Evolutionary conservation across 2,329 filamentous ascomycete genomes (phyloP), one percentile per base, ranked within the genome.

Genomic region (Calonectria crousiana): DNA sequence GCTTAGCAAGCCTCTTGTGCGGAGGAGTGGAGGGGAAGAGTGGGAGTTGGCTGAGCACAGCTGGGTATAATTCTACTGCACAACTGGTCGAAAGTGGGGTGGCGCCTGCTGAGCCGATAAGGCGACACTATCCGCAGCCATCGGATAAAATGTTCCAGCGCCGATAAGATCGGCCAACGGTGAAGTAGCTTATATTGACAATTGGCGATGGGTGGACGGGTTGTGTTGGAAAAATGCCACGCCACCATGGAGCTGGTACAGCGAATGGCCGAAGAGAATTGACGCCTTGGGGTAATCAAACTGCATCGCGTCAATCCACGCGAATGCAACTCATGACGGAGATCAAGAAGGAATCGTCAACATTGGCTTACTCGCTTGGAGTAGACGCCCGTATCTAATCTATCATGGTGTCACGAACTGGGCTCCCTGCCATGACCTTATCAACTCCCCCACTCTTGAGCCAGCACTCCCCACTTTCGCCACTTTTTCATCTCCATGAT

Each of bases 361-460:
- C 34, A 60, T 38, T n/a, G 56, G 34, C n/a, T 13, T 60, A n/a
- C 13, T 26, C 10, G 13, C 23, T 41, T 26, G 34, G 56, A 38
- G 34, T 60, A 47, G n/a, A 60, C 56, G 36, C 36, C 34, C 56
- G 36, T 60, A 60, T 60, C 56, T 60, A 60, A 60, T 60, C 56
- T 60, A 28, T 47, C n/a, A 20, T 60, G 6, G 36, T 26, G 16
- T 53, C 16, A 32, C 14, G 16, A 53, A 9, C 51, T 53, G 51
- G 18, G 51, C 51, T 38, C 56, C 56, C 56, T n/a, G 13, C 56
- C n/a, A 9, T 60, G 23, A n/a, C 34, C 56, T 60, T 60, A 60
- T 60, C 56, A 47, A n/a, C 13, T 58, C 53, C 56, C 53, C 56
- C 56, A 60, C 56, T 60, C n/a, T 28, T 14, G 56, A 6, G 1